Conservation (phyloP, 352 stramenopile species). For the Phytophthora sojae region DNA sequence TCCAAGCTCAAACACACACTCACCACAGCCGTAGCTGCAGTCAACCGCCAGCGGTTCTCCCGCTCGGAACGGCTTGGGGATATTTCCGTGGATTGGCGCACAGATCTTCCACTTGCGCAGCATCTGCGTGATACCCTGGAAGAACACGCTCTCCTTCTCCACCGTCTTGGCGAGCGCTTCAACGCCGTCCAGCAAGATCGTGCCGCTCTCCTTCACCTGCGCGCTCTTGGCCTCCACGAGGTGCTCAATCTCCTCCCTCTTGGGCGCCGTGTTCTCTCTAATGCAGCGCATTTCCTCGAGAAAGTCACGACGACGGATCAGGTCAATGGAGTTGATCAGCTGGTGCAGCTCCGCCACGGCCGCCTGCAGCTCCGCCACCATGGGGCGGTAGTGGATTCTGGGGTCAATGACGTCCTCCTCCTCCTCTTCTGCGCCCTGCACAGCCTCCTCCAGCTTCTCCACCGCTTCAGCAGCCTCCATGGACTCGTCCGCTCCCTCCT, state of each 20-base stretch:
- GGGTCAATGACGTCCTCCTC: conserved; percentile 88
- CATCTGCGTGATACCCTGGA: conserved; percentile 80
- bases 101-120: conserved; percentile 89
- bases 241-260: conserved; percentile 83
- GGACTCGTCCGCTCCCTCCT: conserved; percentile 39
- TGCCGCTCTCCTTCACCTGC: conserved; percentile 81
- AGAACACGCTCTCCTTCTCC: conserved; percentile 87
- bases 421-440: conserved; percentile 41
- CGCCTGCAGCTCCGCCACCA: conserved; percentile 84
- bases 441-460: conserved; percentile 29
- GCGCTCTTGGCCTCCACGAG: conserved; percentile 77
- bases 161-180: conserved; percentile 75
- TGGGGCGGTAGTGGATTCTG: conserved; percentile 85
- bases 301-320: conserved; percentile 82
- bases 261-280: conserved; percentile 84
- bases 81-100: conserved; percentile 87
- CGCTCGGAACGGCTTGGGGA: conserved; percentile 86
- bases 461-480: conserved; percentile 34
- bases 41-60: conserved; percentile 86
- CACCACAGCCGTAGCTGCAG: conserved; percentile 86
- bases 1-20: conserved; percentile 9
- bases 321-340: conserved; percentile 89
- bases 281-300: conserved; percentile 89
- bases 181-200: conserved; percentile 77
- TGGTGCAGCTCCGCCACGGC: conserved; percentile 84